Evolutionary conservation across 345 rosid species (phyloP), one percentile per base, ranked within the genome.

Genomic region (Euphorbia peplus): DNA sequence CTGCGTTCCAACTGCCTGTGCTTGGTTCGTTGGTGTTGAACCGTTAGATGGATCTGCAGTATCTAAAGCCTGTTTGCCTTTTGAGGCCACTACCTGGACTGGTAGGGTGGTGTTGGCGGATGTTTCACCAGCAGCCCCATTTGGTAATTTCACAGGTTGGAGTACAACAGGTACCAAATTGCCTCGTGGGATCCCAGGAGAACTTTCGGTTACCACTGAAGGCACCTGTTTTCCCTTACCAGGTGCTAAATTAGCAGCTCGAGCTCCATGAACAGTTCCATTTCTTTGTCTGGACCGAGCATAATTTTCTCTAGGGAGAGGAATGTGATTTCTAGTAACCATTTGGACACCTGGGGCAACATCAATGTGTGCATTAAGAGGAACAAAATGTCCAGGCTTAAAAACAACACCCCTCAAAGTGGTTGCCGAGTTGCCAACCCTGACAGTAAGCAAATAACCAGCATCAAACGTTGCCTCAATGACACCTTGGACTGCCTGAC

Each of bases 381-480:
- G 97, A 71, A 82, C 62, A 11, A 75, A 88, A 24, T 66, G 70
- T 24, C 92, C 96, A 30, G 92, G 95, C 86, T 79, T 88, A 74
- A 93, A 91, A 56, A 93, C 86, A 64, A 93, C 84, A 37, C 97
- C 98, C 79, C 89, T 83, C 71, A 91, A 73, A 75, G 79, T 69
- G 61, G 80, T 79, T 29, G 75, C 81, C 1, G 93, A 74, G 77
- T 78, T 75, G 26, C 92, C 92, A 71, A 87, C 75, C 76, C 83
- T 86, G 37, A 93, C 90, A 21, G 80, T 65, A 18, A 91, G 90
- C 81, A 91, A 79, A 77, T 84, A 93, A 67, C 98, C 97, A 4
- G 85, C 95, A 76, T 86, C 88, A 79, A 91, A 89, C 56, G 75
- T 66, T 12, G 90, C 90, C 71, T 87, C 95, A 19, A 93, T 73